Evolutionary conservation across 345 rosid genomes (phyloP).

Genomic region (Tarenaya hassleriana): DNA sequence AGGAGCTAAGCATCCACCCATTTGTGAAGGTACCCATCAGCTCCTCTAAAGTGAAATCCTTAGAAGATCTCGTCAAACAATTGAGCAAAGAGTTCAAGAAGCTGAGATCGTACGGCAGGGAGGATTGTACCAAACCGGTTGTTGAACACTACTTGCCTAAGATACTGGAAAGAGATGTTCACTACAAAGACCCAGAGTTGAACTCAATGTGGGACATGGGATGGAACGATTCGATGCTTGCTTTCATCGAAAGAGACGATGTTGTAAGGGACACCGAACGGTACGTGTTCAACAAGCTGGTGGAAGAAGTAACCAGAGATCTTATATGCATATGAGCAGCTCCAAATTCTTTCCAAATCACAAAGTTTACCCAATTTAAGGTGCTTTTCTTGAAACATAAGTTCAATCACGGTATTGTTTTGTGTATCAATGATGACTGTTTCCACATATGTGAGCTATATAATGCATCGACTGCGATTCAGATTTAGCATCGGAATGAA

Average conservation of each 20-base stretch:
- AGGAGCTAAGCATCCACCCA: slow-evolving; percentile 68
- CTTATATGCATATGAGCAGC: slow-evolving; percentile 33
- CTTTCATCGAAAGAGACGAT: slow-evolving; percentile 59
- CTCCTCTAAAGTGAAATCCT: slow-evolving; percentile 31
- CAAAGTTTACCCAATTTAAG: slow-evolving; percentile 7
- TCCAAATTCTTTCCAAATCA: background rate
- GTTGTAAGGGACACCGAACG: slow-evolving; percentile 66
- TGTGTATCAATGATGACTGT: background rate
- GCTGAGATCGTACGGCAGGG: slow-evolving; percentile 47
- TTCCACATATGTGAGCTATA: slow-evolving; percentile 5
- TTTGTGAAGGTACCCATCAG: slow-evolving; percentile 35
- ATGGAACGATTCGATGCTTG: slow-evolving; percentile 45
- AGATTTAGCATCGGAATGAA: background rate
- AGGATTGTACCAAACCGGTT: slow-evolving; percentile 29
- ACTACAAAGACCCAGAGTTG: slow-evolving; percentile 44
- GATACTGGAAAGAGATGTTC: slow-evolving; percentile 59
- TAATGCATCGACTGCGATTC: no score
- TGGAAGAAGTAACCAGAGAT: slow-evolving; percentile 60
- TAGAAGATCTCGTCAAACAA: slow-evolving; percentile 61
- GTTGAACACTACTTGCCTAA: slow-evolving; percentile 55
- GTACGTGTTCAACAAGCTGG: slow-evolving; percentile 50
- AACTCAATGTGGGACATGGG: slow-evolving; percentile 91
- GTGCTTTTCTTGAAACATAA: slow-evolving; percentile 9
- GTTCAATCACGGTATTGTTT: background rate
- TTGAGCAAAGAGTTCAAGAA: slow-evolving; percentile 47